These are phyloP conservation scores for Rhododendron ovatum DNA, from an alignment of 148 eudicot genomes.

Conservation along the genomic window DNA sequence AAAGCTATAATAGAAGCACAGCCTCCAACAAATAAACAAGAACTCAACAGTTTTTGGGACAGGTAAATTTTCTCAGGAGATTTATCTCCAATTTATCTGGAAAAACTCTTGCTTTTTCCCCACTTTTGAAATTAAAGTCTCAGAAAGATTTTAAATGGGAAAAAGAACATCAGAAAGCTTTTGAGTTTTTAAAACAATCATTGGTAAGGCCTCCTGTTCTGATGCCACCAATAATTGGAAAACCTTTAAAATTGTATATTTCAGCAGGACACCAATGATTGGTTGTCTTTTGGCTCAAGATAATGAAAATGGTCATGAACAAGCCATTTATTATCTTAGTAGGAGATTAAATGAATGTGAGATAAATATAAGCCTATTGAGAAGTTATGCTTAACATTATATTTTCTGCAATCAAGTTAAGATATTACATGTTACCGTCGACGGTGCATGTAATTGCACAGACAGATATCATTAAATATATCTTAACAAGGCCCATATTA, in stretches of 20 bases:
- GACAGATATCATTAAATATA: background rate
- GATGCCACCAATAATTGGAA: background rate
- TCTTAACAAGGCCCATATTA: background rate
- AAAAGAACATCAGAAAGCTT: background rate
- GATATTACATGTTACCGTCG: background rate
- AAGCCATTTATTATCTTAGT: background rate
- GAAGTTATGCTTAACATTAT: background rate
- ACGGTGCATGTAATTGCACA: background rate
- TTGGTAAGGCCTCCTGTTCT: background rate
- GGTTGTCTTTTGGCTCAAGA: background rate
- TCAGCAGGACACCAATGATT: background rate
- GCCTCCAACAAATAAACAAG: background rate
- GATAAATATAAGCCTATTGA: background rate
- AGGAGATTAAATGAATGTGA: background rate
- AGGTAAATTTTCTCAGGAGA: background rate
- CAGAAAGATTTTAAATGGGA: background rate
- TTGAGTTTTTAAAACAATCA: background rate
- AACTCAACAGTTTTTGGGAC: background rate
- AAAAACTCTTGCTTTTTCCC: background rate
- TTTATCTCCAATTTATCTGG: background rate
- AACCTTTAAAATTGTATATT: background rate
- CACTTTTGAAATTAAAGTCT: background rate
- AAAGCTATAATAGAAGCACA: background rate
- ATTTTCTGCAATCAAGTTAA: no score
- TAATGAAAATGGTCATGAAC: background rate